A percentile compares a stretch with the other conserved stretches of the same genome.
Evolutionary conservation across 345 rosid genomes (phyloP).

Genomic region (Moricandia arvensis): DNA sequence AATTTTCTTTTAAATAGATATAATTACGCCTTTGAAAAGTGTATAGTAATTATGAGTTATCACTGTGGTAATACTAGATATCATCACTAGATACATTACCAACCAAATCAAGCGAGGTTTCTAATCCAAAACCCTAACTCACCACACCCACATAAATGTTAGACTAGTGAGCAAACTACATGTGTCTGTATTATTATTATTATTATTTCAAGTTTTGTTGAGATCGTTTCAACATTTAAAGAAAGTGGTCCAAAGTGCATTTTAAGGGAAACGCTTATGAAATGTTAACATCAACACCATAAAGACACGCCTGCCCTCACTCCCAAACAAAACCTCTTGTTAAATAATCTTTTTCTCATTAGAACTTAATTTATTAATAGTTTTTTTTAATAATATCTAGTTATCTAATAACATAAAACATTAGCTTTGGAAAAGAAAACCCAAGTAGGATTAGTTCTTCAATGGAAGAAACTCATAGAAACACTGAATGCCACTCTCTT

Average conservation of each 20-base stretch:
- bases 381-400: not conserved
- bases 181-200: not conserved
- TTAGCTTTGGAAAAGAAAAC: not conserved
- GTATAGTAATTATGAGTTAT: not conserved
- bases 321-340: constrained; percentile 42
- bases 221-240: constrained; percentile 22
- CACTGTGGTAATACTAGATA: not conserved
- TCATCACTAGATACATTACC: not conserved
- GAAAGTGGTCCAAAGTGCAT: constrained; percentile 51
- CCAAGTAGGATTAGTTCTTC: constrained; percentile 47
- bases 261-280: constrained; percentile 49
- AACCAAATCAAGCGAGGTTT: constrained; percentile 11
- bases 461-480: constrained; percentile 84
- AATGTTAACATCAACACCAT: constrained; percentile 40
- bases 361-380: not conserved
- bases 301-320: constrained; percentile 36
- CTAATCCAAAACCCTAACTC: constrained; percentile 21
- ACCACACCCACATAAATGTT: constrained; percentile 2
- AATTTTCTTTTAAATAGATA: not conserved
- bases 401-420: not conserved
- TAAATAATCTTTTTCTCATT: not conserved
- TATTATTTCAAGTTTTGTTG: not conserved
- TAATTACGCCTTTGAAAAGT: not conserved
- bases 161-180: constrained; percentile 5
- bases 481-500: constrained; percentile 41